Conservation (phyloP, 2,329 filamentous ascomycete species). For the Botrytis cinerea region DNA sequence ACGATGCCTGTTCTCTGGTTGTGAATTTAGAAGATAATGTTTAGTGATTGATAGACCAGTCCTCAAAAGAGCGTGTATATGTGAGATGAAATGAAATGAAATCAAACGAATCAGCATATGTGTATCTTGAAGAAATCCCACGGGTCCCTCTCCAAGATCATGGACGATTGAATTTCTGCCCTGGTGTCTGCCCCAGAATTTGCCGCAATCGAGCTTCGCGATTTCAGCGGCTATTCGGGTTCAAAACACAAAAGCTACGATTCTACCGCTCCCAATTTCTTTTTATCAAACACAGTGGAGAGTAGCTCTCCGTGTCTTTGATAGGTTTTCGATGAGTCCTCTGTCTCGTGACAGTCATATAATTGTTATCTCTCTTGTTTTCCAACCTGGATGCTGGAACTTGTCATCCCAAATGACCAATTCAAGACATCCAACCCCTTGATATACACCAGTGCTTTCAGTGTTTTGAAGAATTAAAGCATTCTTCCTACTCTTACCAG, state of each 20-base stretch:
- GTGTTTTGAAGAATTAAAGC: not conserved
- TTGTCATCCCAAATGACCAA: too few relatives aligned
- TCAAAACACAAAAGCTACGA: not conserved
- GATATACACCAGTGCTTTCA: not conserved
- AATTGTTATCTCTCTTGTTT: not conserved
- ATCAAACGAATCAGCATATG: not conserved
- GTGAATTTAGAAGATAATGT: not conserved
- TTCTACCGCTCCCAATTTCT: not conserved
- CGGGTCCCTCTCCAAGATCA: not conserved
- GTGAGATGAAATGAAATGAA: not conserved
- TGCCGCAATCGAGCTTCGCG: not conserved
- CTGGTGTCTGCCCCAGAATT: not conserved
- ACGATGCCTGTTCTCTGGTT: not conserved
- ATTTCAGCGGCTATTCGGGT: not conserved
- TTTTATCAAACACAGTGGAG: not conserved
- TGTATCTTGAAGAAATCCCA: not conserved
- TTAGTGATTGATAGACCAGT: not conserved
- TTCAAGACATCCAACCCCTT: not conserved
- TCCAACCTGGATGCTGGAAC: not conserved
- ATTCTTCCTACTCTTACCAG: fast-evolving
- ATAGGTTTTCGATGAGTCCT: too few relatives aligned
- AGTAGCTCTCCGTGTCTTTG: not conserved
- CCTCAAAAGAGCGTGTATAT: not conserved
- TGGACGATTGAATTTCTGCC: not conserved
- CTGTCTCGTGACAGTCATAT: not conserved